These are phyloP conservation scores for Amanita subjunquillea DNA, from an alignment of 768 basidiomycete species.

Conservation along the genomic window DNA sequence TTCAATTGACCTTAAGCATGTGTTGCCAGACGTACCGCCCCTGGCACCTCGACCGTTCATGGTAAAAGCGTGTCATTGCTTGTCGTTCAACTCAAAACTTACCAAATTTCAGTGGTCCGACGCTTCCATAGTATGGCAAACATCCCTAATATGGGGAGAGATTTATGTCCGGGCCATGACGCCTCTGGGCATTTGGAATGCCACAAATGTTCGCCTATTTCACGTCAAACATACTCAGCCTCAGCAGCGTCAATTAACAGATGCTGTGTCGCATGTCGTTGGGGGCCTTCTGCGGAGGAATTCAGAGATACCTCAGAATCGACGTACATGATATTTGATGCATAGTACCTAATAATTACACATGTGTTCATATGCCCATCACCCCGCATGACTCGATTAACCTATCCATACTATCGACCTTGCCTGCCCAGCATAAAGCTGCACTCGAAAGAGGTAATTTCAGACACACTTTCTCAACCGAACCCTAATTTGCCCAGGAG, in stretches of 20 bases:
- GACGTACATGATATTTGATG: not conserved
- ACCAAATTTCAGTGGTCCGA: constrained; percentile 71
- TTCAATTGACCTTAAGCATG: constrained; percentile 54
- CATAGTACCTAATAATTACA: not conserved
- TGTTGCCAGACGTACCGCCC: constrained; percentile 63
- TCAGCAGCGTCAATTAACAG: constrained; percentile 63
- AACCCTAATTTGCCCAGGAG: constrained; percentile 24
- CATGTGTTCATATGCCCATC: not conserved
- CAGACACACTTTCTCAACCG: not conserved
- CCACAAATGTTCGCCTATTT: constrained; percentile 83
- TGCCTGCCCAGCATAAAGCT: constrained; percentile 12
- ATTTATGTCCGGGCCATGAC: constrained; percentile 87
- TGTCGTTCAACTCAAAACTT: constrained; percentile 2
- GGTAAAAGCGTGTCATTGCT: constrained; percentile 30
- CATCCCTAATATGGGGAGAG: constrained; percentile 92
- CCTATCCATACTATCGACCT: not conserved
- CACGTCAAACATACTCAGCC: constrained; percentile 78
- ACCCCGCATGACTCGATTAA: not conserved
- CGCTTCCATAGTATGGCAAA: constrained; percentile 84
- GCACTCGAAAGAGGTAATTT: constrained; percentile 22
- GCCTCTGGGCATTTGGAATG: constrained; percentile 83
- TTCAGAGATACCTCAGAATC: constrained; percentile 20
- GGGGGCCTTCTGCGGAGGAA: constrained; percentile 61
- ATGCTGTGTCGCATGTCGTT: constrained; percentile 72
- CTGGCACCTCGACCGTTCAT: constrained; percentile 65